phyloP scores from a whole-genome alignment of 2,329 filamentous ascomycete genomes.

The Cadophora gregata region DNA sequence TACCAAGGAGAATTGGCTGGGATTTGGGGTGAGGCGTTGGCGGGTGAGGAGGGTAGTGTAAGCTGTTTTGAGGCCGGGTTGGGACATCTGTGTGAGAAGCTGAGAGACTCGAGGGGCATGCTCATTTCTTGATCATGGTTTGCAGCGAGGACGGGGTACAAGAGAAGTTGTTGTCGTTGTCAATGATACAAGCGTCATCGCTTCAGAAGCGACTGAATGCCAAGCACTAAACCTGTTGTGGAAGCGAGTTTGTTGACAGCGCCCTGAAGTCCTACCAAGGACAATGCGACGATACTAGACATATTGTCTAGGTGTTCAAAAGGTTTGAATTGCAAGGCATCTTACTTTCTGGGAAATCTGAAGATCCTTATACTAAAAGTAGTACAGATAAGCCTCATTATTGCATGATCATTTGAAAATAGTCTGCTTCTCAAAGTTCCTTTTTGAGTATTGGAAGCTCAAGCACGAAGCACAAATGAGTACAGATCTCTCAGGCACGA shows the following conservation, averaged over 20 bases:
- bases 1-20: constrained; percentile 22
- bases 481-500: too few species aligned
- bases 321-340: neutral
- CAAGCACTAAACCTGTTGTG: constrained; percentile 6
- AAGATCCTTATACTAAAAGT: too few species aligned
- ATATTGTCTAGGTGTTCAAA: too few species aligned
- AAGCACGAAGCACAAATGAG: too few species aligned
- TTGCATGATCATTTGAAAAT: too few species aligned
- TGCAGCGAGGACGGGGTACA: neutral
- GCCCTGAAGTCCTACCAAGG: neutral
- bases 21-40: constrained; percentile 21
- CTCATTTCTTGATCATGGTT: neutral
- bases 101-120: neutral
- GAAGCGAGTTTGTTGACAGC: constrained; percentile 6
- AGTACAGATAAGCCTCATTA: too few species aligned
- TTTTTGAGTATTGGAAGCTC: too few species aligned
- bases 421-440: too few species aligned
- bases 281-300: too few species aligned
- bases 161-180: constrained; percentile 4
- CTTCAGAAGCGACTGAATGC: constrained; percentile 6
- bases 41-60: constrained; percentile 20
- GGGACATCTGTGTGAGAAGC: constrained; percentile 10
- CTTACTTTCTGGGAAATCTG: too few species aligned
- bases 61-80: constrained; percentile 17
- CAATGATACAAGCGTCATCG: constrained; percentile 9